Conservation (phyloP, 805 yeast species). For the Starmerella scarabaei region DNA sequence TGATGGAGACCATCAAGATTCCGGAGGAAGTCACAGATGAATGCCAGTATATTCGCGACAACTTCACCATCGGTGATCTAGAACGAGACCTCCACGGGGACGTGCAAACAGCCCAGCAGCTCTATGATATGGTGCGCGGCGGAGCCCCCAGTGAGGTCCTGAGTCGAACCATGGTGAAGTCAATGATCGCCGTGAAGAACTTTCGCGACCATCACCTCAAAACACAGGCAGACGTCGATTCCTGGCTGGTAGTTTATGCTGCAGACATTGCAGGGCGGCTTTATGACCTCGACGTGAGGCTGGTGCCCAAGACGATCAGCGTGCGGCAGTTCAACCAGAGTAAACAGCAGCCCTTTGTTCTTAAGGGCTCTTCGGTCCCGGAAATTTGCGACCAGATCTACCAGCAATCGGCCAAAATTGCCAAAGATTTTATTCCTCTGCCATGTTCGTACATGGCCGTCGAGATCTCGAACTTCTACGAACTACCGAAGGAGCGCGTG, state of each 20-base stretch:
- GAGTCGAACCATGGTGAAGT: constrained; percentile 50
- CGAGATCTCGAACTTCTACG: constrained; percentile 16
- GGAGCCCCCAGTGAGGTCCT: constrained; percentile 40
- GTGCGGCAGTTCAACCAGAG: constrained; percentile 24
- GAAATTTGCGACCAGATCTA: constrained; percentile 9
- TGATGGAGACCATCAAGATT: constrained; percentile 38
- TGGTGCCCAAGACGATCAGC: constrained; percentile 45
- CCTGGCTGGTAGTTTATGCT: constrained; percentile 74
- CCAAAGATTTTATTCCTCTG: constrained; percentile 4
- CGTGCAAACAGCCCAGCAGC: constrained; percentile 34
- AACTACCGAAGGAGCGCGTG: constrained; percentile 16
- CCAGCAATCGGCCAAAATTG: constrained; percentile 7
- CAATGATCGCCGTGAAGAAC: constrained; percentile 84
- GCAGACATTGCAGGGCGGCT: constrained; percentile 66
- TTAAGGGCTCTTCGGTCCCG: constrained; percentile 1
- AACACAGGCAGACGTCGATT: constrained; percentile 42
- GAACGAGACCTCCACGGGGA: constrained; percentile 32
- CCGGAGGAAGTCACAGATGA: constrained; percentile 33
- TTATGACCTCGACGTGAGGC: constrained; percentile 61
- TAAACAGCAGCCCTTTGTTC: constrained; percentile 10
- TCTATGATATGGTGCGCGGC: constrained; percentile 59
- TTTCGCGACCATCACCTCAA: constrained; percentile 42
- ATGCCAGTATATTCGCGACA: constrained; percentile 27
- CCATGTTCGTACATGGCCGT: constrained; percentile 16
- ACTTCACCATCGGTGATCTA: constrained; percentile 2